Percentiles rank a stretch among this genome's conserved stretches.
Evolutionary conservation across 2,329 filamentous ascomycete genomes (phyloP).

Genomic region (Aspergillus persii): DNA sequence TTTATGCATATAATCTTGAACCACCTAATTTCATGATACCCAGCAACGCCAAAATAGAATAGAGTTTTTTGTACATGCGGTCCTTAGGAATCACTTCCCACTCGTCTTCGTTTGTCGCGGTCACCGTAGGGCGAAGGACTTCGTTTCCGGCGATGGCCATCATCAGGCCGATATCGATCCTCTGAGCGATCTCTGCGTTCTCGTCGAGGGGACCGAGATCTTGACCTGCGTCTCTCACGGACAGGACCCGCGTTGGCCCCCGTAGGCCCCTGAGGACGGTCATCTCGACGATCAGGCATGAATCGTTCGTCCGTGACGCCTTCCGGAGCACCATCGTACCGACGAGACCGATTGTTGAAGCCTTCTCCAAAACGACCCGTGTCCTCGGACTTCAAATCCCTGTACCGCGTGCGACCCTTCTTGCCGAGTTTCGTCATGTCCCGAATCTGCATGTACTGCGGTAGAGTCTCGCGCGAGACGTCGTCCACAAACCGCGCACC

Average conservation of each 20-base stretch:
- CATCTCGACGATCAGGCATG: conserved; percentile 42
- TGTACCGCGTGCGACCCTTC: conserved; percentile 88
- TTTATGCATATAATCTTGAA: conserved; percentile 20
- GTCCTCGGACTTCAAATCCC: conserved; percentile 83
- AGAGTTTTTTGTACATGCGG: conserved; percentile 4
- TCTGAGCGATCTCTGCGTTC: conserved; percentile 40
- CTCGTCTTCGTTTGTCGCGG: conserved; percentile 42
- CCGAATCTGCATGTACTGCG: conserved; percentile 86
- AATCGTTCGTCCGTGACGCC: conserved; percentile 48
- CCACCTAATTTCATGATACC: conserved; percentile 16
- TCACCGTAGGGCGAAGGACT: conserved; percentile 44
- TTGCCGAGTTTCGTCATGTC: conserved; percentile 92
- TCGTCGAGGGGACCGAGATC: conserved; percentile 53
- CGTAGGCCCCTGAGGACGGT: conserved; percentile 38
- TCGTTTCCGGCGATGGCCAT: conserved; percentile 37
- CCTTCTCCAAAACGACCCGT: conserved; percentile 74
- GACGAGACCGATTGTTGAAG: conserved; percentile 25
- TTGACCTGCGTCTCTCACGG: conserved; percentile 35
- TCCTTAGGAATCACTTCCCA: conserved; percentile 27
- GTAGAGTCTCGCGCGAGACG: conserved; percentile 78
- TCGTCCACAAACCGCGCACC: conserved; percentile 81
- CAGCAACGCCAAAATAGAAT: conserved; percentile 21
- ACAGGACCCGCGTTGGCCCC: conserved; percentile 48
- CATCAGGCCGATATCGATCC: conserved; percentile 49
- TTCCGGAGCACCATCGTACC: conserved; percentile 32